phyloP scores from a whole-genome alignment of 495 filamentous ascomycete genomes.

The Aspergillus olivimuriae region DNA sequence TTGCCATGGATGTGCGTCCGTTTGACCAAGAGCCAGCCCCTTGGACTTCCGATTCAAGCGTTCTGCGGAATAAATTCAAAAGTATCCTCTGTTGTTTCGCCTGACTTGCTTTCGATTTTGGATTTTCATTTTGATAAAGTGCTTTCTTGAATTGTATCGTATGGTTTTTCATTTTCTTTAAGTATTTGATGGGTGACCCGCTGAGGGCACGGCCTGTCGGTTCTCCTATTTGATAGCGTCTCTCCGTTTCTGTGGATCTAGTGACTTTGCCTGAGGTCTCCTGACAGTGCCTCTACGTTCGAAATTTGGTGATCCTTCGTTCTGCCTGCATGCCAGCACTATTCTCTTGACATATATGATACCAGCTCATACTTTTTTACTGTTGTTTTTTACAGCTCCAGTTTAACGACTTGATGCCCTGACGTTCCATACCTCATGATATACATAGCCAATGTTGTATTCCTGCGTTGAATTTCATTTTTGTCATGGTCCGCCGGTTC shows the following conservation, averaged over 20 bases:
- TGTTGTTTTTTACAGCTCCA: background rate
- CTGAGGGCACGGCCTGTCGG: conserved; percentile 12
- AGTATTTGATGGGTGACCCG: conserved; percentile 30
- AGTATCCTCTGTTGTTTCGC: conserved; percentile 26
- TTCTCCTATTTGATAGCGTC: conserved; percentile 10
- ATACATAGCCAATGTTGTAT: background rate
- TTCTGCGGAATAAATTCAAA: conserved; percentile 39
- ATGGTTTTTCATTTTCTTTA: no score
- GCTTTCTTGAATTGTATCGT: conserved; percentile 26
- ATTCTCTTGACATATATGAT: conserved; percentile 11
- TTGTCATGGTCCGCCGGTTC: no score
- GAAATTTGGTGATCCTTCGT: background rate
- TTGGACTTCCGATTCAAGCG: conserved; percentile 33
- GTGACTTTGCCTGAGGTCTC: conserved; percentile 12
- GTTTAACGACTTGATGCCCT: conserved; percentile 12
- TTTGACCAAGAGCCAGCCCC: conserved; percentile 25
- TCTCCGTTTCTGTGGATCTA: conserved; percentile 18
- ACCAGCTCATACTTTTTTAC: conserved; percentile 1
- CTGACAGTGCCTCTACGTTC: background rate
- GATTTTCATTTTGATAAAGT: conserved; percentile 19
- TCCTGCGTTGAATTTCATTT: no score
- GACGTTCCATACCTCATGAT: conserved; percentile 25
- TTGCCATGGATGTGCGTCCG: conserved; percentile 26
- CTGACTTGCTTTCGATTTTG: conserved; percentile 26
- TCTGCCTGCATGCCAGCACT: background rate